A percentile compares a stretch with the other conserved stretches of the same genome.
Conservation (phyloP, 2,329 filamentous ascomycete species). For the Phialophora verrucosa region DNA sequence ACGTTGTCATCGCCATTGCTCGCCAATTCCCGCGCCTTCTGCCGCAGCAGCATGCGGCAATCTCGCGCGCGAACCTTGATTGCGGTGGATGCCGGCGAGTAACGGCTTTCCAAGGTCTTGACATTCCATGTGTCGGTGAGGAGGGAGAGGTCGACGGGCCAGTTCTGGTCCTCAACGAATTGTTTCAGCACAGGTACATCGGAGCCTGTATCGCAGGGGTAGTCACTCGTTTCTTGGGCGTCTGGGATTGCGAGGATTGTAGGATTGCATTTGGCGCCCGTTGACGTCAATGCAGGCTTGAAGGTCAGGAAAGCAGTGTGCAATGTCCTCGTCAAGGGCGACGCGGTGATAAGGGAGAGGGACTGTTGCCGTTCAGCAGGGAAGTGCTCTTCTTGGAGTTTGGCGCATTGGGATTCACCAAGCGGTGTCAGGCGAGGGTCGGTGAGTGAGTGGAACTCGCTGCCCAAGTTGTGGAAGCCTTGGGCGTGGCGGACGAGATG, state of each 20-base stretch:
- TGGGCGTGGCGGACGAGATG: constrained; percentile 49
- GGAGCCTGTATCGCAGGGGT: constrained; percentile 78
- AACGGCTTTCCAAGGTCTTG: constrained; percentile 59
- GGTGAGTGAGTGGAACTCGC: constrained; percentile 71
- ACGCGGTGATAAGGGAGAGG: constrained; percentile 71
- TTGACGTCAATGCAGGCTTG: constrained; percentile 56
- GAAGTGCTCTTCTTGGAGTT: constrained; percentile 63
- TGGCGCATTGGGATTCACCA: constrained; percentile 75
- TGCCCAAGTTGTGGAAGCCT: constrained; percentile 79
- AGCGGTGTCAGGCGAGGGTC: constrained; percentile 79
- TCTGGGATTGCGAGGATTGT: constrained; percentile 72
- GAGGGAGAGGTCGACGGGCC: constrained; percentile 66
- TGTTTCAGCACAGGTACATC: constrained; percentile 59
- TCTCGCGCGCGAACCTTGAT: constrained; percentile 66
- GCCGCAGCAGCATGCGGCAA: constrained; percentile 64
- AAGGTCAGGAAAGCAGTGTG: constrained; percentile 77
- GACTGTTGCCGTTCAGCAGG: constrained; percentile 56
- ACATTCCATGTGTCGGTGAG: constrained; percentile 73
- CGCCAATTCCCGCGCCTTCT: constrained; percentile 64
- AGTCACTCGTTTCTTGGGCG: constrained; percentile 76
- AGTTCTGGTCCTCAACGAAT: constrained; percentile 63
- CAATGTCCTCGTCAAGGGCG: constrained; percentile 79
- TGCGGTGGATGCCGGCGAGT: constrained; percentile 55
- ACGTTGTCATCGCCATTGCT: constrained; percentile 58
- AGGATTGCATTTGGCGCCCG: constrained; percentile 51